Evolutionary conservation across 805 yeast genomes (phyloP), one percentile per base, ranked within the genome.

Genomic region (Priceomyces haplophilus): DNA sequence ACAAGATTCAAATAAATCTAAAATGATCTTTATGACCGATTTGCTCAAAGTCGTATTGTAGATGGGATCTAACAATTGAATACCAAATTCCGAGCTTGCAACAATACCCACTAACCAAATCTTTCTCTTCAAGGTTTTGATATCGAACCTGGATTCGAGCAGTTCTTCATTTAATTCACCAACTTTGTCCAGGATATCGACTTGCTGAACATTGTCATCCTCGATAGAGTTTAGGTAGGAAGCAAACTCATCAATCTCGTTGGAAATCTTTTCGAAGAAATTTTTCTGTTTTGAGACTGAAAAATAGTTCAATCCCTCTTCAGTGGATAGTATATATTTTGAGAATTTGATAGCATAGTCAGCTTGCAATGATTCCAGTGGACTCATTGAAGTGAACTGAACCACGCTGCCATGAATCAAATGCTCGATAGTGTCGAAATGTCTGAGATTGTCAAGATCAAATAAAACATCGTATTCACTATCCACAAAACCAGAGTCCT

Each of bases 81-180:
- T 80, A 0, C 97, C 97, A 40, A 74, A 65, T 7, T 76, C 75
- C 1, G 88, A 78, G 0, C 89, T 78, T 1, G 90, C 90, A 23
- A 90, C 80, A 53, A 83, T 82, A 0, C 97, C 97, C 25, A 88
- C 71, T 1, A 95, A 82, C 97, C 97, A 91, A 27, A 91, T 53
- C 25, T 84, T 78, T 8, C 90, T 86, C 55, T 87, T 88, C 19
- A 91, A 36, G 11, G 20, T 8, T 23, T 36, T 21, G 4, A 36
- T 3, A 23, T 36, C 17, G 30, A 36, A 36, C 5, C 23, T 36
- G 19, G 17, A 23, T 20, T 23, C 31, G 3, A 37, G 3, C 38
- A 41, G n/a, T 38, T 41, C 13, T 49, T 31, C 12, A 50, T 40
- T 15, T 7, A 67, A 25, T 15, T 69, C 45, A 15, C 64, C 62